These are phyloP conservation scores for Scenedesmus sp. DNA, from an alignment of 163 green algal genomes.

Conservation along the genomic window DNA sequence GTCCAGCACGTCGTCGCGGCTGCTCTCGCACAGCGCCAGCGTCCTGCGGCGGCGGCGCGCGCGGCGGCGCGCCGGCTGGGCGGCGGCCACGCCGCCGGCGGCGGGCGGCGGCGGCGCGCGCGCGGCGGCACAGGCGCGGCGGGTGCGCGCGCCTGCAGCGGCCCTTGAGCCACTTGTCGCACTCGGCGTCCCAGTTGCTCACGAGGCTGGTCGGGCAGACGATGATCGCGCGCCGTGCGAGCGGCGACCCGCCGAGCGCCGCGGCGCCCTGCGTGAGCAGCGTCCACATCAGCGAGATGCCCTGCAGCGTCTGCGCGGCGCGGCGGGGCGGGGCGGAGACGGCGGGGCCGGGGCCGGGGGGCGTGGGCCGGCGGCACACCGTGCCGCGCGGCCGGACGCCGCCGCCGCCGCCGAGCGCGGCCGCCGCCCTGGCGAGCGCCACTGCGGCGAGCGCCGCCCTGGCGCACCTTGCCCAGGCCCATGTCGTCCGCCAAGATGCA, in stretches of 20 bases:
- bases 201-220: conserved; percentile 98
- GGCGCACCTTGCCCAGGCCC: conserved; percentile 96
- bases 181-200: conserved; percentile 97
- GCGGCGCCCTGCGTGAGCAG: conserved; percentile 75
- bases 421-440: too few species aligned
- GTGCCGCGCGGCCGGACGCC: too few species aligned
- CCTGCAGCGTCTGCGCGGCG: conserved; percentile 92
- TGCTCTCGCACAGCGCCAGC: conserved; percentile 90
- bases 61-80: not conserved
- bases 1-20: conserved; percentile 85
- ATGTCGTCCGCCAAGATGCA: conserved; percentile 99
- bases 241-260: conserved; percentile 48
- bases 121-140: too few species aligned
- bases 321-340: too few species aligned
- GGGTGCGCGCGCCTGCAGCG: conserved; percentile 44
- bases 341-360: too few species aligned
- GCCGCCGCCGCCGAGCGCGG: too few species aligned
- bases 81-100: too few species aligned
- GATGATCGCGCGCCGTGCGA: conserved; percentile 84
- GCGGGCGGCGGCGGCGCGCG: too few species aligned
- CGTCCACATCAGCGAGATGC: conserved; percentile 97
- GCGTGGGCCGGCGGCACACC: too few species aligned
- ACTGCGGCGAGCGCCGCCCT: too few species aligned
- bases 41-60: too few species aligned
- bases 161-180: conserved; percentile 93